These are phyloP conservation scores for Pseudopithomyces chartarum DNA, from an alignment of 2,329 filamentous ascomycete genomes.

Conservation along the genomic window DNA sequence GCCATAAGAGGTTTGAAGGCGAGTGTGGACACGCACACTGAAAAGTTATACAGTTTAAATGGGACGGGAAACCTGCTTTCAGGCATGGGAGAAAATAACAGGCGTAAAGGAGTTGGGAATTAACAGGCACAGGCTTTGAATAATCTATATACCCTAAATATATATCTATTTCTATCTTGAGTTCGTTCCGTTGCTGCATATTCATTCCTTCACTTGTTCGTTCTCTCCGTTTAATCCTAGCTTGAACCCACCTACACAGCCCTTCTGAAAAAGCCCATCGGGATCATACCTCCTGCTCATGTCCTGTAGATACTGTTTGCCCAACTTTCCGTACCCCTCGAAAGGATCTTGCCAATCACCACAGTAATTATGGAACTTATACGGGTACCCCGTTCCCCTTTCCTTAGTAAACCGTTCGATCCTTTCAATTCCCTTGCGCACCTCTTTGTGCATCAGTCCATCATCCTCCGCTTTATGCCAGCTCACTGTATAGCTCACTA, in stretches of 20 bases:
- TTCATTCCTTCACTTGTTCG: neutral
- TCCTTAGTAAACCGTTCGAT: slow-evolving; percentile 30
- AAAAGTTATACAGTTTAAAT: neutral
- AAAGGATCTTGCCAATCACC: slow-evolving; percentile 37
- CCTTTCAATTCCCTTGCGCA: slow-evolving; percentile 18
- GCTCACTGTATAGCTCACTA: slow-evolving; percentile 42
- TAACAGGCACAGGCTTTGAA: too few relatives aligned
- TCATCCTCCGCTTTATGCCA: slow-evolving; percentile 25
- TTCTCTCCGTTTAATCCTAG: neutral
- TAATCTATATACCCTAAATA: too few relatives aligned
- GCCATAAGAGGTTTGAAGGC: slow-evolving; percentile 20
- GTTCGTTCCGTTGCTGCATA: too few relatives aligned
- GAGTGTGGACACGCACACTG: slow-evolving; percentile 29
- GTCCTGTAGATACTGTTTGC: slow-evolving; percentile 19
- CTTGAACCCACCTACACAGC: slow-evolving; percentile 37
- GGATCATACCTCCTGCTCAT: slow-evolving; percentile 40
- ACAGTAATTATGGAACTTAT: slow-evolving; percentile 33
- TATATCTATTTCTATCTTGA: too few relatives aligned
- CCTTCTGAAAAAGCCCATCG: slow-evolving; percentile 33
- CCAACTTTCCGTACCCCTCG: slow-evolving; percentile 26
- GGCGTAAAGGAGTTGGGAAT: too few relatives aligned
- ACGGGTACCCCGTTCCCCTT: slow-evolving; percentile 6
- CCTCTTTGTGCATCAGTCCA: neutral
- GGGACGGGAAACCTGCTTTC: too few relatives aligned
- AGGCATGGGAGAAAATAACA: too few relatives aligned